A percentile compares a stretch with the other conserved stretches of the same genome.
Evolutionary conservation across 768 basidiomycete species (phyloP).

Genomic region (Boletus reticuloceps): DNA sequence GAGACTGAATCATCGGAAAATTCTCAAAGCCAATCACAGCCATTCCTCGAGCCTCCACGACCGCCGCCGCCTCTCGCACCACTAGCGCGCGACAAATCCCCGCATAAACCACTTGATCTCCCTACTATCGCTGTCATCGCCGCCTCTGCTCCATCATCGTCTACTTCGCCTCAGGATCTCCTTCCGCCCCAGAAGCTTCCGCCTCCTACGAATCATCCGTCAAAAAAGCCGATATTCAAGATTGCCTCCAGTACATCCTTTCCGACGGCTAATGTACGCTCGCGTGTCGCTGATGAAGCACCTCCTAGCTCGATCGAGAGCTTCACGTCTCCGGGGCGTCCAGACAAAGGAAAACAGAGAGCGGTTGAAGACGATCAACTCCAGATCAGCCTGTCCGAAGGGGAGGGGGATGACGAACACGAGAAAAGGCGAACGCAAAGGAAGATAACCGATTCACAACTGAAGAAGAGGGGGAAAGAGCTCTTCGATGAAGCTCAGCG

Average conservation of each 20-base stretch:
- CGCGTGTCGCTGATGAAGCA: slow-evolving; percentile 15
- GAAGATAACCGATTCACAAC: slow-evolving; percentile 19
- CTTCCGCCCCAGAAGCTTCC: not conserved
- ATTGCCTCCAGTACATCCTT: slow-evolving; percentile 45
- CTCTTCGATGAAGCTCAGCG: slow-evolving; percentile 18
- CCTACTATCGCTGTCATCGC: slow-evolving; percentile 20
- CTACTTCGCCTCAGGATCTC: slow-evolving; percentile 4
- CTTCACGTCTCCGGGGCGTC: slow-evolving; percentile 24
- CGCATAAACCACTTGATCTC: slow-evolving; percentile 1
- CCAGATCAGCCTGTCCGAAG: slow-evolving; percentile 9
- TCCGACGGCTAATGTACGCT: slow-evolving; percentile 12
- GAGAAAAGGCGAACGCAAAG: not conserved
- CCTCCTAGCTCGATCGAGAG: slow-evolving; percentile 55
- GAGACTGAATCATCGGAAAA: slow-evolving; percentile 31
- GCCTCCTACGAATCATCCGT: not conserved
- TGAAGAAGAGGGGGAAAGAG: slow-evolving; percentile 21
- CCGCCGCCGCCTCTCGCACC: not conserved
- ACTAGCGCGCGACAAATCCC: not conserved
- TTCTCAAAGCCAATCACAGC: slow-evolving; percentile 20
- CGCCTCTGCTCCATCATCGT: slow-evolving; percentile 6
- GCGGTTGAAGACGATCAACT: slow-evolving; percentile 8
- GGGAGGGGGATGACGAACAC: not conserved
- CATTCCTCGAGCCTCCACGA: not conserved
- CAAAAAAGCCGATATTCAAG: not conserved
- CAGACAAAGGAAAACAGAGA: slow-evolving; percentile 25